Conservation (phyloP, 164 flowering plant genomes). For the Sedum album region DNA sequence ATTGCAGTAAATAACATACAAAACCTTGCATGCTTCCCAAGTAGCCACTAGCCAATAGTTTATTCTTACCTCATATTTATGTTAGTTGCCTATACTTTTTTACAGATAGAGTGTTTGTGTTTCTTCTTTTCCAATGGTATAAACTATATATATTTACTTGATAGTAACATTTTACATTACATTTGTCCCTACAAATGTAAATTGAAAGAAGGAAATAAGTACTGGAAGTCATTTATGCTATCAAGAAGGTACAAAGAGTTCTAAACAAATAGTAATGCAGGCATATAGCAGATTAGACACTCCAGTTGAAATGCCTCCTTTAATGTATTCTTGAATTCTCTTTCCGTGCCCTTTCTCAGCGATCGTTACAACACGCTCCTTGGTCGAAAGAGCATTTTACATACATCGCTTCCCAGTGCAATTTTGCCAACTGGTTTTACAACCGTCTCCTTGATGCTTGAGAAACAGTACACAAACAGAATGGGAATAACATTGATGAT, state of each 20-base stretch:
- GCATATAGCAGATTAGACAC: slow-evolving; percentile 26
- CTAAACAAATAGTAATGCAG: slow-evolving; percentile 28
- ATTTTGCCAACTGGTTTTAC: background rate
- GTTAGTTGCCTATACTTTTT: background rate
- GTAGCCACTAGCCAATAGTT: background rate
- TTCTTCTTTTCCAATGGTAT: too few species aligned
- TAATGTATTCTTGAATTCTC: slow-evolving; percentile 13
- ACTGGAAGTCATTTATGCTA: background rate
- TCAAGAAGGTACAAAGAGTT: slow-evolving; percentile 23
- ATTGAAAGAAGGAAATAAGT: background rate
- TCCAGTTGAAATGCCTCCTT: slow-evolving; percentile 17
- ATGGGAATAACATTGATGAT: background rate
- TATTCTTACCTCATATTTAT: background rate
- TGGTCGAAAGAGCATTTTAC: background rate
- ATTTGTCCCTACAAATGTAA: background rate
- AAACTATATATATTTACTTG: background rate
- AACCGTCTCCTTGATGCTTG: background rate
- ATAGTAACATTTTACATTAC: background rate
- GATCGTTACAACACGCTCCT: background rate
- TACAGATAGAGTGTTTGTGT: background rate
- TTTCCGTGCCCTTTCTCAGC: slow-evolving; percentile 13
- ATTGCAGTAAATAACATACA: slow-evolving; percentile 15
- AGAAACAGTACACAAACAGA: background rate
- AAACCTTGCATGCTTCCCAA: background rate
- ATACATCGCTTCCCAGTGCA: background rate